These are phyloP conservation scores for Blastocladiella britannica DNA, from an alignment of 192 early-diverging fungal species.

Conservation along the genomic window DNA sequence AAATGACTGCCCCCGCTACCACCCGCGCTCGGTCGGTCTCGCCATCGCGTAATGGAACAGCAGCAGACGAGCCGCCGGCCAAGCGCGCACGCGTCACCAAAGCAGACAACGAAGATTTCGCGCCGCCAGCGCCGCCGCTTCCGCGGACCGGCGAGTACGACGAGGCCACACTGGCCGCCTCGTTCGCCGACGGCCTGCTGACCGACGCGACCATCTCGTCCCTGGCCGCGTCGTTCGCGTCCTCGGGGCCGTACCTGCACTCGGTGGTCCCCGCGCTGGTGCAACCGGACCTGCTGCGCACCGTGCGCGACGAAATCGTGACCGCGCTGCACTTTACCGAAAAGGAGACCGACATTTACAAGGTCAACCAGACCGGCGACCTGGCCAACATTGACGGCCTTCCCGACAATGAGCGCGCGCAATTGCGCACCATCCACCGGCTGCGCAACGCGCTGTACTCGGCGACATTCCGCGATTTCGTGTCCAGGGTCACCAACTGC, in stretches of 20 bases:
- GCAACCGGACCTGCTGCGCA: conserved; percentile 31
- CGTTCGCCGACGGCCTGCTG: background rate
- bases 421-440: conserved; percentile 29
- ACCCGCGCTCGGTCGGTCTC: no score
- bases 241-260: conserved; percentile 41
- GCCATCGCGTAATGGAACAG: no score
- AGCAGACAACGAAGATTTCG: no score
- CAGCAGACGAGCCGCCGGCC: no score
- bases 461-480: conserved; percentile 41
- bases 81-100: no score
- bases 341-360: conserved; percentile 77
- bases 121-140: no score
- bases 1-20: no score
- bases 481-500: conserved; percentile 42
- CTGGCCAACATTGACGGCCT: conserved; percentile 65
- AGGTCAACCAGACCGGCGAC: conserved; percentile 60
- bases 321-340: conserved; percentile 39
- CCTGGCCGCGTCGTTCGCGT: conserved; percentile 4
- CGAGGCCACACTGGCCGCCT: background rate
- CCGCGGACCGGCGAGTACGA: no score
- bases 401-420: conserved; percentile 23
- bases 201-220: background rate
- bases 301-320: conserved; percentile 42
- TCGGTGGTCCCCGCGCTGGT: conserved; percentile 35
- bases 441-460: conserved; percentile 60